phyloP scores from a whole-genome alignment of 306 rosid genomes.

The Prunus dulcis region DNA sequence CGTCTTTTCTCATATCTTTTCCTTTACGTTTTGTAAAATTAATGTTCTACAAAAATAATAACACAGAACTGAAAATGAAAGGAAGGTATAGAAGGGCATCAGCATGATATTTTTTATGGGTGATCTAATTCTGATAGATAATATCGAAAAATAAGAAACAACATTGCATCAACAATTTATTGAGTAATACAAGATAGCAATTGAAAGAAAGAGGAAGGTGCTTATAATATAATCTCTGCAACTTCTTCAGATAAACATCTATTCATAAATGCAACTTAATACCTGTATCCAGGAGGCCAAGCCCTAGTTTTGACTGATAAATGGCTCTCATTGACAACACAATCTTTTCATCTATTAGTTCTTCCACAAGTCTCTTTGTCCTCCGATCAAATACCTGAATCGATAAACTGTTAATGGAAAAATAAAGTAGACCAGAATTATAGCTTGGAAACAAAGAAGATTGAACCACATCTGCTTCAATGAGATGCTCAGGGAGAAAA shows the following conservation, averaged over 20 bases:
- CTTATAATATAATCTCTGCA: slow-evolving; percentile 4
- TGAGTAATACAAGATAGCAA: not conserved
- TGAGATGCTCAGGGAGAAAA: not conserved
- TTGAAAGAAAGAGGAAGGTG: not conserved
- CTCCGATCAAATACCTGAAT: slow-evolving; percentile 83
- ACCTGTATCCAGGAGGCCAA: slow-evolving; percentile 84
- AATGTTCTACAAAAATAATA: too few relatives aligned
- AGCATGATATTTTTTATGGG: not conserved
- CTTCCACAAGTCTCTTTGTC: slow-evolving; percentile 87
- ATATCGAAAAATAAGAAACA: not conserved
- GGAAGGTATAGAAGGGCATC: not conserved
- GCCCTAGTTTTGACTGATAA: slow-evolving; percentile 92
- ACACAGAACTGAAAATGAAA: not conserved
- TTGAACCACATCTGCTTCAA: not conserved
- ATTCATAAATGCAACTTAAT: slow-evolving; percentile 3
- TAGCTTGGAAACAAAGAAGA: not conserved
- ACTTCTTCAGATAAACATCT: slow-evolving; percentile 6
- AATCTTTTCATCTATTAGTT: slow-evolving; percentile 81
- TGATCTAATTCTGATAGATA: not conserved
- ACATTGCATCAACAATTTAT: not conserved
- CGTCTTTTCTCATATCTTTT: not conserved
- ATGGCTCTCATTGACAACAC: slow-evolving; percentile 97
- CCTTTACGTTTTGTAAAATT: not conserved
- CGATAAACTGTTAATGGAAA: slow-evolving; percentile 18
- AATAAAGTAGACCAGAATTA: not conserved